Base-by-base conservation (phyloP, 305 asterid species). In the Solanum hybrid region DNA sequence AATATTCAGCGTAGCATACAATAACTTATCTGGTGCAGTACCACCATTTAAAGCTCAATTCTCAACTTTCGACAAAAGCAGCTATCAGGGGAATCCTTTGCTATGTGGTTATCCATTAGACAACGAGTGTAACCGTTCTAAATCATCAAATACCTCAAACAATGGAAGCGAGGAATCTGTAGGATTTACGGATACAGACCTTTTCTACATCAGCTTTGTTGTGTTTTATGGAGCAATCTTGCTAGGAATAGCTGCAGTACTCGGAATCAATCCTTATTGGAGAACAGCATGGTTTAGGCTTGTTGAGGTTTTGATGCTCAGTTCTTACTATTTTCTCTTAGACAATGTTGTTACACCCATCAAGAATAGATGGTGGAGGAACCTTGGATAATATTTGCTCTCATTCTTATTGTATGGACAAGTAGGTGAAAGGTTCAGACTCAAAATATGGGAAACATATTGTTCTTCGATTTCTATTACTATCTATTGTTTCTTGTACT, bases 1-100 rank as follows among this genome's bases (percentile, higher is more conserved):
- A 7, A 4, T 72, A 2, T 89, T 85, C 77, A 89, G 85, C 56
- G 88, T 88, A n/a, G 90, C 90, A 4, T 34, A 90, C 77, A 90
- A 88, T 38, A 90, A 90, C n/a, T 36, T 90, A 64, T 71, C 89
- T 3, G 90, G 91, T 27, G 31, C 32, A 31, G 45, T 60, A 85
- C 88, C 88, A 9, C 12, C 36, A 7, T 66, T 6, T 51, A 32
- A 85, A 27, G 88, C 7, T 85, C 88, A 19, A 4, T 85, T 85
- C 45, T 10, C 19, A 60, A 85, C 88, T 60, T 85, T 85, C 31
- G 78, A 60, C 32, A 69, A 85, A 85, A 60, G 88, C 34, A 60
- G 56, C 45, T 85, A 32, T 19, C 12, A 60, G 34, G 88, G 88
- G n/a, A 85, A 85, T 85, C 88, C 56, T 19, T 85, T 51, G 15